phyloP scores from a whole-genome alignment of 192 early-diverging fungal species.

The Podila epicladia region DNA sequence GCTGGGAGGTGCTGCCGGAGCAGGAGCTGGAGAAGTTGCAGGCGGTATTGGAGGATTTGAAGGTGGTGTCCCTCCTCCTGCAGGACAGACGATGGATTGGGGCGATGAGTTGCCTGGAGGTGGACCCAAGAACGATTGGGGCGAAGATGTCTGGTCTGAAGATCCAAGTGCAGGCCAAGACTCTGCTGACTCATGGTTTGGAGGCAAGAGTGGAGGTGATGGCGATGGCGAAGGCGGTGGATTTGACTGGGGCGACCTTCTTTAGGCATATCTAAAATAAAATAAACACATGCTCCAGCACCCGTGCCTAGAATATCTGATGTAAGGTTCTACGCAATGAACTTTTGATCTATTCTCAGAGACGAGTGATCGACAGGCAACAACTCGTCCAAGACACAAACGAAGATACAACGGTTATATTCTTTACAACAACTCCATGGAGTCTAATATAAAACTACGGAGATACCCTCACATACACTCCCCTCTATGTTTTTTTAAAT shows the following conservation, averaged over 20 bases:
- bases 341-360: no score
- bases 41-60: slow-evolving; percentile 10
- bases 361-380: no score
- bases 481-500: no score
- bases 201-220: slow-evolving; percentile 8
- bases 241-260: slow-evolving; percentile 35
- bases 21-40: slow-evolving; percentile 14
- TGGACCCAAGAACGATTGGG: slow-evolving; percentile 42
- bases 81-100: slow-evolving; percentile 32
- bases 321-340: no score
- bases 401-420: no score
- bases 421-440: neutral
- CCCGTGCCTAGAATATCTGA: no score
- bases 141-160: slow-evolving; percentile 21
- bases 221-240: slow-evolving; percentile 17
- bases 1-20: slow-evolving; percentile 18
- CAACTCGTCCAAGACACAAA: no score
- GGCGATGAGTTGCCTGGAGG: slow-evolving; percentile 31
- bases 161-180: slow-evolving; percentile 13
- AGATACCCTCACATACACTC: neutral
- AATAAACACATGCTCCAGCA: neutral
- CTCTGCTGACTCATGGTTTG: slow-evolving; percentile 32
- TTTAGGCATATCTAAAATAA: neutral
- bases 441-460: neutral
- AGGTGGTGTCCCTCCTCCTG: slow-evolving; percentile 8